Percentiles rank a stretch among this genome's conserved stretches.
phyloP scores from a whole-genome alignment of 2,329 filamentous ascomycete genomes.

The Neobulgaria alba region DNA sequence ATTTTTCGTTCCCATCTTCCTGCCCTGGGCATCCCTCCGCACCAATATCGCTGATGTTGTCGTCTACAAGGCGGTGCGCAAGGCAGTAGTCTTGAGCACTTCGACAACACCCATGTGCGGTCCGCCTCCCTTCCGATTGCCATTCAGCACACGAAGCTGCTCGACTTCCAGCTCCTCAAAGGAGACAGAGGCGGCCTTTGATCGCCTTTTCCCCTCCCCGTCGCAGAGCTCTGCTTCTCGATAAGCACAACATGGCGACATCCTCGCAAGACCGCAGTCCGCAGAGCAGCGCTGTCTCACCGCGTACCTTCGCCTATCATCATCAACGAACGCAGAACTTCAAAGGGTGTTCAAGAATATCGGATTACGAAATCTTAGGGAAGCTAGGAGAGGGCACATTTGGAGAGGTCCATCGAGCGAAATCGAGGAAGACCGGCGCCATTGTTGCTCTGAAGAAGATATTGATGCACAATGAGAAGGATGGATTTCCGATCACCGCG shows the following conservation, averaged over 20 bases:
- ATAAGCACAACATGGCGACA: slow-evolving; percentile 19
- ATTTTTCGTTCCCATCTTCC: no score
- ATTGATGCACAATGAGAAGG: slow-evolving; percentile 98
- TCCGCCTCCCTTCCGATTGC: no score
- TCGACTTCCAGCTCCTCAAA: no score
- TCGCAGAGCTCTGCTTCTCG: no score
- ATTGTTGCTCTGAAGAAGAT: slow-evolving; percentile 95
- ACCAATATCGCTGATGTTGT: no score
- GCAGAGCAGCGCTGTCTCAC: slow-evolving; percentile 34
- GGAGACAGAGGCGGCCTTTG: no score
- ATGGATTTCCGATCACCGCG: slow-evolving; percentile 98
- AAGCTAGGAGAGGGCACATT: slow-evolving; percentile 95
- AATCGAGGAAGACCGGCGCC: slow-evolving; percentile 62
- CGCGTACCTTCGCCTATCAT: slow-evolving; percentile 46
- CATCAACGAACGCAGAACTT: slow-evolving; percentile 53
- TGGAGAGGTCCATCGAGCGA: slow-evolving; percentile 91
- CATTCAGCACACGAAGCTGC: no score
- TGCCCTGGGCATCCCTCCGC: no score
- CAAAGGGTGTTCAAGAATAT: slow-evolving; percentile 74
- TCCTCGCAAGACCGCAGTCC: slow-evolving; percentile 15
- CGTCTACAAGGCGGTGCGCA: no score
- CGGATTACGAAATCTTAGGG: slow-evolving; percentile 68
- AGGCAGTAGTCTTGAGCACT: slow-evolving; percentile 5
- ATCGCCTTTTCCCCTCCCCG: no score
- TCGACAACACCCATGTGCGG: no score